These are phyloP conservation scores for Neonothopanus nambi DNA, from an alignment of 1,284 basidiomycete species.

Conservation along the genomic window DNA sequence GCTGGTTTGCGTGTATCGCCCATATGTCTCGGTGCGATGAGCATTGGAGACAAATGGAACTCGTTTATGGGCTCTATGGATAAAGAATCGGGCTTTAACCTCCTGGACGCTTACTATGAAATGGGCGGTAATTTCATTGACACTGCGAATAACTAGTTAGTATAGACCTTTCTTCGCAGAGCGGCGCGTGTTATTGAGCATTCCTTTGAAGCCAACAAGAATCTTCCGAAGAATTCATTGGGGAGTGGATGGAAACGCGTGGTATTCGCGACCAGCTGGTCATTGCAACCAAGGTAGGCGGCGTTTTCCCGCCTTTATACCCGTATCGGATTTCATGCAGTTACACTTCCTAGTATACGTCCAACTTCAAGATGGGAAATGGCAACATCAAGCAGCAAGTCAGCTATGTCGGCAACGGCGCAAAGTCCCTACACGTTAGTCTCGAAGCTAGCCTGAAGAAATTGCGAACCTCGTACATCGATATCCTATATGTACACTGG, in stretches of 20 bases:
- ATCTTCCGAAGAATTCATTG: constrained; percentile 31
- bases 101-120: constrained; percentile 4
- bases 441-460: constrained; percentile 38
- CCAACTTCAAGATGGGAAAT: constrained; percentile 25
- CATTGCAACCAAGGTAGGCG: constrained; percentile 40
- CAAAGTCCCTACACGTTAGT: constrained; percentile 30
- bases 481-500: constrained; percentile 20
- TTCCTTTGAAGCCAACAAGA: constrained; percentile 30
- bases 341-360: constrained; percentile 28
- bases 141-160: constrained; percentile 44
- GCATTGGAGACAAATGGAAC: constrained; percentile 44
- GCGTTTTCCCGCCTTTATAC: neutral
- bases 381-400: constrained; percentile 22
- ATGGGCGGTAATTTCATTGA: constrained; percentile 20
- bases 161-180: neutral
- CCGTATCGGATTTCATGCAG: constrained; percentile 8
- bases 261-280: constrained; percentile 43
- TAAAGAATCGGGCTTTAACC: neutral
- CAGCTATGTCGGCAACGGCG: constrained; percentile 36
- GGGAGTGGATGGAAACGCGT: constrained; percentile 31
- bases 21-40: constrained; percentile 48
- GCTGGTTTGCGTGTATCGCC: constrained; percentile 47
- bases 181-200: neutral
- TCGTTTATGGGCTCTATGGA: constrained; percentile 27
- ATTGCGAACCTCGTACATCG: constrained; percentile 24